Evolutionary conservation across 257 asterid genomes (phyloP), one percentile per base, ranked within the genome.

Genomic region (Leptodermis oblonga): DNA sequence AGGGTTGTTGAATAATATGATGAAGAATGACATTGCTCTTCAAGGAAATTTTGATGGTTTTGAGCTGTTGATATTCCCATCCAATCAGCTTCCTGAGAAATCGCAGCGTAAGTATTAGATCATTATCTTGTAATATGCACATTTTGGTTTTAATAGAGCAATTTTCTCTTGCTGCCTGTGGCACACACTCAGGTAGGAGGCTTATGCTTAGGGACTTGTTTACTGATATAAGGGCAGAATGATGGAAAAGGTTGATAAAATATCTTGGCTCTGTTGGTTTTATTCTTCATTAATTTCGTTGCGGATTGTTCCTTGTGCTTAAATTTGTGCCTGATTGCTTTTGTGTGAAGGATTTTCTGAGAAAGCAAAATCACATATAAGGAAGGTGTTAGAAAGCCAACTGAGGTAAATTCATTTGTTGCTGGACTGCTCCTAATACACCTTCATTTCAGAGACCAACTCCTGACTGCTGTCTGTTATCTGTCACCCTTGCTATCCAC

Each of bases 51-150:
- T 90, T 68, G 76, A 83, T 83, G 96, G 91, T 33, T 90, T 83
- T 37, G 98, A 92, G 73, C 96, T 92, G 75, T 81, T 92, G 83
- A 87, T 92, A 79, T 92, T 86, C 77, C 88, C 97, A 73, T 92
- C 98, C 61, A 90, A 79, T 70, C 91, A 76, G 78, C 98, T 92
- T 79, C 98, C 97, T 67, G 84, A 87, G 62, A 84, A 86, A 64
- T 82, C 82, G 71, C 90, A 90, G 74, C 84, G 98, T 92, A 85
- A 88, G 97, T 52, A 42, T 61, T 62, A 71, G 36, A 42, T 25
- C 7, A 22, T 26, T 42, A 37, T 22, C 65, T 70, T n/a, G 62
- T 23, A 25, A 7, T 43, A 36, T 28, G 28, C 73, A n/a, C 13
- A 28, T 62, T 14, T 64, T 39, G 46, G 22, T 22, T 48, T 37